Conservation (phyloP, 163 green algal species). For the Prototheca cutis region DNA sequence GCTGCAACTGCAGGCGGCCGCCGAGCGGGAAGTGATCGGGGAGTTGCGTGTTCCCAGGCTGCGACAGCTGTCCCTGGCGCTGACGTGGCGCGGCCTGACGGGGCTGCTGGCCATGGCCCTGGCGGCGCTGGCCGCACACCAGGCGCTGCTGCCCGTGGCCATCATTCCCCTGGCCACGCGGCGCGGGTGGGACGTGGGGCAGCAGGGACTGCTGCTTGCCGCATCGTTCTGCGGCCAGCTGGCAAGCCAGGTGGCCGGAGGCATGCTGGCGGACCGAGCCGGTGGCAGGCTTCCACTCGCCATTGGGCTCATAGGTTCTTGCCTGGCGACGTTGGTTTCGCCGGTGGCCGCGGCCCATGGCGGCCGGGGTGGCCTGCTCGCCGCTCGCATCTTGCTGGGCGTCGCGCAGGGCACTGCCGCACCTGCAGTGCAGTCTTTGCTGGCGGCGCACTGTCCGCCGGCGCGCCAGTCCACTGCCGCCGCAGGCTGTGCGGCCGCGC, state of each 20-base stretch:
- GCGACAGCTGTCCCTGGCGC: neutral
- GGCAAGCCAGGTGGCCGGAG: constrained; percentile 44
- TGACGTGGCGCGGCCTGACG: constrained; percentile 18
- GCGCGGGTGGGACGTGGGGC: constrained; percentile 22
- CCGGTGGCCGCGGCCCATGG: constrained; percentile 39
- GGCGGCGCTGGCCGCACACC: neutral
- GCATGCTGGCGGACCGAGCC: constrained; percentile 47
- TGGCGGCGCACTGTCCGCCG: constrained; percentile 33
- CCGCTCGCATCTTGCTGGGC: constrained; percentile 51
- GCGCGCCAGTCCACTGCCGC: constrained; percentile 49
- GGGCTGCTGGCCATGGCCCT: constrained; percentile 28
- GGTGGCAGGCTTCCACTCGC: constrained; percentile 62
- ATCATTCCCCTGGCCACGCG: constrained; percentile 31
- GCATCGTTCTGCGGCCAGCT: constrained; percentile 65
- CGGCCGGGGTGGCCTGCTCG: constrained; percentile 44
- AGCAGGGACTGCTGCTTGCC: constrained; percentile 53
- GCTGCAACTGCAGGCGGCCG: too few species aligned
- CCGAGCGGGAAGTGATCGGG: neutral
- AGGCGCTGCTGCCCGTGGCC: constrained; percentile 8
- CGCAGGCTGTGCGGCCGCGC: constrained; percentile 56
- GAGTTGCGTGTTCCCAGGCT: neutral
- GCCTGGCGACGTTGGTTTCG: constrained; percentile 48
- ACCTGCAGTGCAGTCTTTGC: constrained; percentile 67
- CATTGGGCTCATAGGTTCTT: constrained; percentile 49
- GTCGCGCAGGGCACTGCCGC: constrained; percentile 71